Conservation (phyloP, 305 asterid species). For the Fraxinus sp. region DNA sequence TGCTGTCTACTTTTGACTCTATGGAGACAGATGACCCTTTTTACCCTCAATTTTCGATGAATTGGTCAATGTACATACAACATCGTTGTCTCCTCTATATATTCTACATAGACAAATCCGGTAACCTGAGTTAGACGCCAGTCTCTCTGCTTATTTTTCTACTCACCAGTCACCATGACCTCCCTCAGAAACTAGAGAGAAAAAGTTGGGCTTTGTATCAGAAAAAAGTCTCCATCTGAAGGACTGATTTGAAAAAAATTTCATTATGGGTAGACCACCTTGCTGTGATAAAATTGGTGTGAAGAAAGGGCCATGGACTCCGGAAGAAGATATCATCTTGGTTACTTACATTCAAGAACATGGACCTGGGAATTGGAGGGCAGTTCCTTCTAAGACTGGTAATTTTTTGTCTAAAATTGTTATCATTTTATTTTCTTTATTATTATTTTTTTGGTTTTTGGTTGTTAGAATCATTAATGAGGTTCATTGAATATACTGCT, state of each 20-base stretch:
- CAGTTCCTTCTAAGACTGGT: conserved; percentile 78
- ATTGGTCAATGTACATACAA: conserved; percentile 25
- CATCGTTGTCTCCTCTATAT: conserved; percentile 32
- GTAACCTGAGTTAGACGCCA: conserved; percentile 8
- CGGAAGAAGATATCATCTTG: conserved; percentile 71
- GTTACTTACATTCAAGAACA: conserved; percentile 76
- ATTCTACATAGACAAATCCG: conserved; percentile 29
- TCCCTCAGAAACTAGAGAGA: no score
- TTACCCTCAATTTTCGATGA: conserved; percentile 14
- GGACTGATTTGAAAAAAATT: no score
- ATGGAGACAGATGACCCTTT: conserved; percentile 15
- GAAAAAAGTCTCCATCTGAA: no score
- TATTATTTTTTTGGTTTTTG: background rate
- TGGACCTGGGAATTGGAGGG: conserved; percentile 79
- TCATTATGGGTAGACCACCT: conserved; percentile 71
- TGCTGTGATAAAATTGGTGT: conserved; percentile 69
- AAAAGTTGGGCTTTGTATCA: no score
- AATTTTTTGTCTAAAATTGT: background rate
- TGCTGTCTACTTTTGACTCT: conserved; percentile 61
- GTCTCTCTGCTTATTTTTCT: no score
- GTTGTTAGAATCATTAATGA: conserved; percentile 44
- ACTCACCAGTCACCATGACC: no score
- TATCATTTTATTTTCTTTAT: background rate
- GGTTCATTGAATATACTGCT: conserved; percentile 45
- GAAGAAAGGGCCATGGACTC: conserved; percentile 87